Percentiles rank a stretch among this genome's conserved stretches.
Conservation (phyloP, 169 alveolate species). For the Neospora caninum region DNA sequence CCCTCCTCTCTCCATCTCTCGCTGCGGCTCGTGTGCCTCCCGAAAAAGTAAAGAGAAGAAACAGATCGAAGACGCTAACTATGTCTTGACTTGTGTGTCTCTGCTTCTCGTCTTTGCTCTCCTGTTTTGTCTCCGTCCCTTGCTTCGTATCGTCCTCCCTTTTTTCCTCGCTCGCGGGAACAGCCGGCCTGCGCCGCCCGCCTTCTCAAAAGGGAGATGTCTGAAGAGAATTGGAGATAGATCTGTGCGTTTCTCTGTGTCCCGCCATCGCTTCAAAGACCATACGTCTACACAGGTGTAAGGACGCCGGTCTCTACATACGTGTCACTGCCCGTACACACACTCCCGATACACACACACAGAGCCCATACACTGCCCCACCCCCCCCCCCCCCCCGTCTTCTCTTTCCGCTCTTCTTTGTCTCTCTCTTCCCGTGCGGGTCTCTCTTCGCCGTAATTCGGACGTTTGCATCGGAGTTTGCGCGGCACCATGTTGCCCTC, state of each 20-base stretch:
- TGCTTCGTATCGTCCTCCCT: neutral
- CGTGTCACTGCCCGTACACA: too few relatives aligned
- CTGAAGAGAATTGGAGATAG: too few relatives aligned
- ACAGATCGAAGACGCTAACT: neutral
- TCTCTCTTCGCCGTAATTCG: neutral
- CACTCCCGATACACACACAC: too few relatives aligned
- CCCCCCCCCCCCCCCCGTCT: neutral
- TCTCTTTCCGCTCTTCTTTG: neutral
- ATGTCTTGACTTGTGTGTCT: neutral
- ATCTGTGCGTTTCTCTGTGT: too few relatives aligned
- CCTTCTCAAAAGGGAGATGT: too few relatives aligned
- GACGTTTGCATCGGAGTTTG: neutral
- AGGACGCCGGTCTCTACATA: too few relatives aligned
- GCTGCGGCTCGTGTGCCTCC: neutral
- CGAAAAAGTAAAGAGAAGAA: neutral
- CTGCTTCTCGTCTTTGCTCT: neutral
- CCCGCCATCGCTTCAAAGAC: too few relatives aligned
- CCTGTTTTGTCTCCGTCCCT: neutral
- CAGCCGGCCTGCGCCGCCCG: neutral
- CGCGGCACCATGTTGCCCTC: neutral
- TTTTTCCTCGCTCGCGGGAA: neutral
- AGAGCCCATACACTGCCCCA: too few relatives aligned
- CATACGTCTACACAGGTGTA: too few relatives aligned
- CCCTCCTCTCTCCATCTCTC: neutral
- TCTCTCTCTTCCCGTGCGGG: neutral